Evolutionary conservation across 2,329 filamentous ascomycete species (phyloP).

Genomic region (Xylariales sp.): DNA sequence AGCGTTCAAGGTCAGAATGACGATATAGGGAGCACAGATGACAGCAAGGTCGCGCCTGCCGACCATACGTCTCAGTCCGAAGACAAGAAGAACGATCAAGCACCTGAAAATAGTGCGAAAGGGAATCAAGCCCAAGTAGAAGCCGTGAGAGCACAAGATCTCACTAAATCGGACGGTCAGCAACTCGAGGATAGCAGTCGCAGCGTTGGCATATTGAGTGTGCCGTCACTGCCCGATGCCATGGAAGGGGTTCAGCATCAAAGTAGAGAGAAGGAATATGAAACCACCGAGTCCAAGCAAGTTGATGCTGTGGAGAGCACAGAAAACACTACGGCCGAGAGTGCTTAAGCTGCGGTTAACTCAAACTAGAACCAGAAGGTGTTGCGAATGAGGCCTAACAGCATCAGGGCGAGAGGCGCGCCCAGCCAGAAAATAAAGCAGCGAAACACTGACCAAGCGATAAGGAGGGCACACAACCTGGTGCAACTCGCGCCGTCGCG

Average conservation of each 20-base stretch:
- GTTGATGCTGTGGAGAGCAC: background rate
- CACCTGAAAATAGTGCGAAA: background rate
- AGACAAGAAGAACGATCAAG: background rate
- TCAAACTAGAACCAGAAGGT: background rate
- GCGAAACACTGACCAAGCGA: background rate
- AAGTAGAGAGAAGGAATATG: background rate
- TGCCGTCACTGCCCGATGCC: background rate
- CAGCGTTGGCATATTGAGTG: background rate
- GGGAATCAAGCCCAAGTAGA: background rate
- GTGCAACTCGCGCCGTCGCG: too few relatives aligned
- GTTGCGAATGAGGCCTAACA: background rate
- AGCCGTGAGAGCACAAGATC: background rate
- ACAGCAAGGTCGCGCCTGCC: background rate
- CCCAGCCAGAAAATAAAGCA: background rate
- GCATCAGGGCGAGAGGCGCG: background rate
- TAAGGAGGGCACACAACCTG: background rate
- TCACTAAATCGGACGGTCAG: background rate
- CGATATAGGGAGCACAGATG: background rate
- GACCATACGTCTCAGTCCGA: background rate
- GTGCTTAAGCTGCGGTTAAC: background rate
- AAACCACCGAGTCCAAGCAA: background rate
- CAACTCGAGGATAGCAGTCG: background rate
- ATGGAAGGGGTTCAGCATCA: conserved; percentile 16
- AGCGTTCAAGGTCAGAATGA: background rate
- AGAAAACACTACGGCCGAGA: background rate